Conservation (phyloP, 192 early-diverging fungal genomes). For the Dispira parvispora region DNA sequence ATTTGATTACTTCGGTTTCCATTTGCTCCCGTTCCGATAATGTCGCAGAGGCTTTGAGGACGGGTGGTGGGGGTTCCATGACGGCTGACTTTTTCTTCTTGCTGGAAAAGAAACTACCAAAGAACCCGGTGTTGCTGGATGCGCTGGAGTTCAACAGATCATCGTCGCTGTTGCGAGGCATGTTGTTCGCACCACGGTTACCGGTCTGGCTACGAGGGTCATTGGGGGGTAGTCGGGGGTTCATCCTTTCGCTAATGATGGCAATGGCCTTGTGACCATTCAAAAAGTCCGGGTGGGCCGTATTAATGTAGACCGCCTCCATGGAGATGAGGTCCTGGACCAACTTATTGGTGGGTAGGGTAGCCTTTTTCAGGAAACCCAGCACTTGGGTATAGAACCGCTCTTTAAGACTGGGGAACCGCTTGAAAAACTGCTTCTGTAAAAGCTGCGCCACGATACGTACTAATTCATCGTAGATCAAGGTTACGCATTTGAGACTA, state of each 20-base stretch:
- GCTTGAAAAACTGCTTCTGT: conserved; percentile 82
- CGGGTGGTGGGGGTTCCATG: conserved; percentile 47
- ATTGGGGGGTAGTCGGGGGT: conserved; percentile 40
- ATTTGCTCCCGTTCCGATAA: conserved; percentile 93
- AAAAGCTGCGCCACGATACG: conserved; percentile 87
- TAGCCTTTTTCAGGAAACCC: conserved; percentile 79
- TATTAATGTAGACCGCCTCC: conserved; percentile 97
- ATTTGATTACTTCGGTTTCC: conserved; percentile 97
- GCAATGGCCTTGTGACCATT: conserved; percentile 92
- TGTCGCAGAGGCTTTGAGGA: conserved; percentile 85
- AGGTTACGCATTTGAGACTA: conserved; percentile 79
- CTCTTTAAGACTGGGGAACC: conserved; percentile 90
- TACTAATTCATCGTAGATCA: conserved; percentile 97
- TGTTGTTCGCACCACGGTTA: conserved; percentile 5
- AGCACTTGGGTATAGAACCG: conserved; percentile 88
- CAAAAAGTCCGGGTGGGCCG: conserved; percentile 96
- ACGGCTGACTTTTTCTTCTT: conserved; percentile 57
- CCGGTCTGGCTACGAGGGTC: conserved; percentile 13
- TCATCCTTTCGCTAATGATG: conserved; percentile 73
- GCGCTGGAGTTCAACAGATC: conserved; percentile 40
- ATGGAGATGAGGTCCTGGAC: conserved; percentile 82
- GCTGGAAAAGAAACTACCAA: conserved; percentile 86
- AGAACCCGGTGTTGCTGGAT: conserved; percentile 63
- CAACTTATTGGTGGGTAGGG: conserved; percentile 86
- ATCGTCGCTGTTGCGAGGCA: conserved; percentile 25